A percentile compares a stretch with the other conserved stretches of the same genome.
phyloP scores from a whole-genome alignment of 1,284 basidiomycete species.

The Singerocomus inundabilis region DNA sequence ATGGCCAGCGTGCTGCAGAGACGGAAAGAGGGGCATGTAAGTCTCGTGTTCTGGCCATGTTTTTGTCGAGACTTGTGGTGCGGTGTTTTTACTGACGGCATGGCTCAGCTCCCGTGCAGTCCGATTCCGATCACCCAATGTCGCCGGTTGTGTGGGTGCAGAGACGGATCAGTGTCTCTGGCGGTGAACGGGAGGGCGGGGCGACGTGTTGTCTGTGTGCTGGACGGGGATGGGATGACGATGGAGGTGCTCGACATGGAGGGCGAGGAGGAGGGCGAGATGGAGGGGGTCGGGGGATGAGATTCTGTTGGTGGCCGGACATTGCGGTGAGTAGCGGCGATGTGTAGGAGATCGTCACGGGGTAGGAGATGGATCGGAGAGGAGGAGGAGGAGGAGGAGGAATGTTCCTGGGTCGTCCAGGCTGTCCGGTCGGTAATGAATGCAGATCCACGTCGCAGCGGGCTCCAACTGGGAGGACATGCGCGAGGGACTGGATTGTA shows the following conservation, averaged over 20 bases:
- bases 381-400: no score
- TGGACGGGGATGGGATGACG: constrained; percentile 57
- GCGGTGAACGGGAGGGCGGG: constrained; percentile 72
- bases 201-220: constrained; percentile 70
- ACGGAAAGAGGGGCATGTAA: constrained; percentile 54
- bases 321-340: no score
- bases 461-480: no score
- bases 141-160: constrained; percentile 52
- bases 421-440: constrained; percentile 33
- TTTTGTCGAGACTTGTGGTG: constrained; percentile 32
- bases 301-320: no score
- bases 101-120: constrained; percentile 46
- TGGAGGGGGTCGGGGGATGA: constrained; percentile 38
- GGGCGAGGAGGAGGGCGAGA: constrained; percentile 46
- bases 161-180: constrained; percentile 51
- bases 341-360: constrained; percentile 26
- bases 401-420: no score
- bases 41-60: constrained; percentile 36
- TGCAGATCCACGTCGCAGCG: constrained; percentile 31
- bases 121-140: constrained; percentile 55
- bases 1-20: constrained; percentile 52
- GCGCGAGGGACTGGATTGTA: constrained; percentile 40
- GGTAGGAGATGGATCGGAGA: no score
- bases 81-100: constrained; percentile 36
- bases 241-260: constrained; percentile 79